Evolutionary conservation across 495 filamentous ascomycete genomes (phyloP), one percentile per base, ranked within the genome.

Genomic region (Xylaria cubensis): DNA sequence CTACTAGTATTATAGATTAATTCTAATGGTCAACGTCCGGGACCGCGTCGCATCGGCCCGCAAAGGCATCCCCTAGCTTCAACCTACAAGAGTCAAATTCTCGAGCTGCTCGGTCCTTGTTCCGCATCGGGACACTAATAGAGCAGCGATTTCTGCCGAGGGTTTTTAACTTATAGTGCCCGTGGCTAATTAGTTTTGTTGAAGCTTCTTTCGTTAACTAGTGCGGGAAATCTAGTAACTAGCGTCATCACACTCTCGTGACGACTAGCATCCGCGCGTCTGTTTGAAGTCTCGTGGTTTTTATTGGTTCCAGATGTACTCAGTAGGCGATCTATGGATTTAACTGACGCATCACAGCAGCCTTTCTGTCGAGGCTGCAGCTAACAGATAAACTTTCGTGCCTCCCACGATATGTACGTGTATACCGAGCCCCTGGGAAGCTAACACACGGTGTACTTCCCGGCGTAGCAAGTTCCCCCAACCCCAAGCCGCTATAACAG

Each of bases 221-320:
- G 29, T 59, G n/a, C 10, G n/a, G 15, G 17, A 34, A 34, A 66
- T 26, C n/a, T n/a, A 51, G 10, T 15, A 29, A 51, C 7, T 46
- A 67, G 32, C 59, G 68, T 26, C 32, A n/a, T 63, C 12, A 50
- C 13, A 29, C 8, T 64, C 4, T 64, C 4, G 51, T 46, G 48
- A 15, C 24, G 41, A 59, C 62, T 29, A 72, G 61, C 53, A 72
- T 29, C 62, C 70, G 70, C 70, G 62, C 63, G 70, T 44, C 53
- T 72, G 51, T 67, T 66, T 36, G 51, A 32, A 26, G 19, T 61
- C 3, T 41, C 13, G 15, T 46, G 32, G 34, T 63, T n/a, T 19
- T 58, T 24, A 62, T 62, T 67, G 64, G 69, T 9, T 19, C 44
- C 55, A 24, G 24, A 3, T 34, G 12, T 13, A 39, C 19, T 13